phyloP scores from a whole-genome alignment of 805 yeast species.

The Nakazawaea populi region DNA sequence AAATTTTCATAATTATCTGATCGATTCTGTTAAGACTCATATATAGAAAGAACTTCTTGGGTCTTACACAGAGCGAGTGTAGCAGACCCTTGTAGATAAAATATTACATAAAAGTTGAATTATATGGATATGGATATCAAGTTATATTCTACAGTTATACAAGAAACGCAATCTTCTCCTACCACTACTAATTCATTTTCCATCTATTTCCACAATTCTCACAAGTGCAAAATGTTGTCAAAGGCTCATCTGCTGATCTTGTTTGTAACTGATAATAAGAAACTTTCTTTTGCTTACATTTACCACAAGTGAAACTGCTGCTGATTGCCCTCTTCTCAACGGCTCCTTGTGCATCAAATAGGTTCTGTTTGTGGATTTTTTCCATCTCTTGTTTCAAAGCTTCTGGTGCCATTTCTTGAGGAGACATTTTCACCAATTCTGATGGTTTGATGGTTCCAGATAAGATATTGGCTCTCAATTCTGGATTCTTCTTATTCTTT shows the following conservation, averaged over 20 bases:
- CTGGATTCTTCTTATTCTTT: conserved; percentile 86
- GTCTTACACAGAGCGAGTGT: no score
- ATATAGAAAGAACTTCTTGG: no score
- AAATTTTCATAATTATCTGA: no score
- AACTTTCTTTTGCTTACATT: conserved; percentile 95
- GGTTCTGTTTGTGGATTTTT: conserved; percentile 77
- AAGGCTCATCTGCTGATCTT: conserved; percentile 97
- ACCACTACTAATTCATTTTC: conserved; percentile 67
- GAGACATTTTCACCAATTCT: conserved; percentile 71
- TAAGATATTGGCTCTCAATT: conserved; percentile 63
- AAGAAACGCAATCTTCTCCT: no score
- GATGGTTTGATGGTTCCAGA: conserved; percentile 61
- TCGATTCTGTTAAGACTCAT: no score
- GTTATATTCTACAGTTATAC: no score
- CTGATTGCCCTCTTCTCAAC: conserved; percentile 93
- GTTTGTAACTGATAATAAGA: conserved; percentile 98
- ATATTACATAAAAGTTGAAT: no score
- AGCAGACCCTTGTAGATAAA: no score
- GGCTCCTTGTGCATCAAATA: conserved; percentile 97
- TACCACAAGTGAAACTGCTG: conserved; percentile 94
- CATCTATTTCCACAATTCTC: conserved; percentile 97
- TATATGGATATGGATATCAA: no score
- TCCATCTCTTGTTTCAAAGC: conserved; percentile 80
- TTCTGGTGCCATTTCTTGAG: conserved; percentile 96
- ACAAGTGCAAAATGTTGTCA: conserved; percentile 97